These are phyloP conservation scores for Boletus pseudopeckii DNA, from an alignment of 768 basidiomycete species.

Conservation along the genomic window DNA sequence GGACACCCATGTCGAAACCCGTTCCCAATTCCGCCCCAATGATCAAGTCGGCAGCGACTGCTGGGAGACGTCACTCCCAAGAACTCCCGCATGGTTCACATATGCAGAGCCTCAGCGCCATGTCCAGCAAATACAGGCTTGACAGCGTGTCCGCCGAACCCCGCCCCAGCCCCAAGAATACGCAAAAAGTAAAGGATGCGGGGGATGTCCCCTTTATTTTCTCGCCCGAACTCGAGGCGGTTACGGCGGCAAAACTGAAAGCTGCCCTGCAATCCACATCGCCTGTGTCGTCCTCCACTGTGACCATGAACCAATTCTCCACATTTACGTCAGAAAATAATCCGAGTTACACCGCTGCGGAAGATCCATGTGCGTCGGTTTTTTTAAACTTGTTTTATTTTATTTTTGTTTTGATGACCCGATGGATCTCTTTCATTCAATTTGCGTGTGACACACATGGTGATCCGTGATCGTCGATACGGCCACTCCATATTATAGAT, in stretches of 20 bases:
- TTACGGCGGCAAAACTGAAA: slow-evolving; percentile 27
- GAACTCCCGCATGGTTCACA: slow-evolving; percentile 19
- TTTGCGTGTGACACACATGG: neutral
- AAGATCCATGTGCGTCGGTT: slow-evolving; percentile 28
- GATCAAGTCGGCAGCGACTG: slow-evolving; percentile 3
- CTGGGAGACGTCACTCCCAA: slow-evolving; percentile 18
- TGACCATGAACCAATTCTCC: slow-evolving; percentile 10
- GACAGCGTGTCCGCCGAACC: slow-evolving; percentile 14
- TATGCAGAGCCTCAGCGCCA: slow-evolving; percentile 21
- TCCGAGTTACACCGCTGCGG: slow-evolving; percentile 16
- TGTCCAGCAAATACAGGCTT: slow-evolving; percentile 24
- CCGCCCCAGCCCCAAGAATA: slow-evolving; percentile 10
- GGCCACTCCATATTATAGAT: neutral
- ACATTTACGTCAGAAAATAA: slow-evolving; percentile 20
- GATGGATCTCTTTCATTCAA: neutral
- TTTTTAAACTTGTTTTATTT: slow-evolving; percentile 5
- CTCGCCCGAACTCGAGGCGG: slow-evolving; percentile 30
- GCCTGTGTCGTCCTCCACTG: neutral
- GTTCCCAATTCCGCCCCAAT: neutral
- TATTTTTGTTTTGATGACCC: slow-evolving; percentile 1
- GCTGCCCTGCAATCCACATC: slow-evolving; percentile 23
- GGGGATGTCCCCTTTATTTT: slow-evolving; percentile 33
- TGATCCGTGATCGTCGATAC: slow-evolving; percentile 8
- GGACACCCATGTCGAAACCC: slow-evolving; percentile 11
- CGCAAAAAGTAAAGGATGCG: slow-evolving; percentile 27